phyloP scores from a whole-genome alignment of 1,284 basidiomycete species.

The Uromyces viciae-fabae region DNA sequence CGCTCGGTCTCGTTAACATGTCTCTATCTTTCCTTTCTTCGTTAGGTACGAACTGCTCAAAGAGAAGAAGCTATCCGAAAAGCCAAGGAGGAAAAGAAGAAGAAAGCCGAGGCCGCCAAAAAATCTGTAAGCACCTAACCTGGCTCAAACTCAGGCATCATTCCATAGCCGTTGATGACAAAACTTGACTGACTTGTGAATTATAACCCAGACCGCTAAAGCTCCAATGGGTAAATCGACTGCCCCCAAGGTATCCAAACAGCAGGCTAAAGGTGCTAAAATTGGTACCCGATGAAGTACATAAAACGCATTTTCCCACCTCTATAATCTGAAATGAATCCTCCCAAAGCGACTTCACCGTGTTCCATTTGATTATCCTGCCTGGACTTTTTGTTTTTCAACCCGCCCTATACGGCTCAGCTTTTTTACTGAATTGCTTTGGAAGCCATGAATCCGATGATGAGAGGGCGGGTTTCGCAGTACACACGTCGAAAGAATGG shows the following conservation, averaged over 20 bases:
- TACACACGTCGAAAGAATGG: too few relatives aligned
- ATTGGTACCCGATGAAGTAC: constrained; percentile 33
- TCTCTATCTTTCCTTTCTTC: constrained; percentile 59
- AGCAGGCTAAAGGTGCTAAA: constrained; percentile 77
- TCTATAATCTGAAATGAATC: not conserved
- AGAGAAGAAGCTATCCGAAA: constrained; percentile 80
- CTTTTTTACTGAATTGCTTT: too few relatives aligned
- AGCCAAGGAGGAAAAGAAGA: constrained; percentile 92
- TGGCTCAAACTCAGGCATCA: not conserved
- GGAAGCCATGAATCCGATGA: too few relatives aligned
- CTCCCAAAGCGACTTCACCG: too few relatives aligned
- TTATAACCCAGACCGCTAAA: constrained; percentile 8
- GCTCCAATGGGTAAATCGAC: constrained; percentile 52
- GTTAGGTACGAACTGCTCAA: constrained; percentile 75
- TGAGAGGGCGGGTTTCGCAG: too few relatives aligned
- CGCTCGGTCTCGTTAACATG: not conserved
- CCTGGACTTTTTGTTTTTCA: too few relatives aligned
- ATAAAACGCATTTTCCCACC: not conserved
- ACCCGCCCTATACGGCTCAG: too few relatives aligned
- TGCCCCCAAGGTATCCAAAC: constrained; percentile 85
- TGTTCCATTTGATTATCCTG: too few relatives aligned
- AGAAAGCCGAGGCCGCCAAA: constrained; percentile 68
- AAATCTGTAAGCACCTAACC: constrained; percentile 71
- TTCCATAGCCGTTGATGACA: not conserved
- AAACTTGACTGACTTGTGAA: too few relatives aligned